Conservation (phyloP, 768 basidiomycete species). For the Austroboletus eburneus region DNA sequence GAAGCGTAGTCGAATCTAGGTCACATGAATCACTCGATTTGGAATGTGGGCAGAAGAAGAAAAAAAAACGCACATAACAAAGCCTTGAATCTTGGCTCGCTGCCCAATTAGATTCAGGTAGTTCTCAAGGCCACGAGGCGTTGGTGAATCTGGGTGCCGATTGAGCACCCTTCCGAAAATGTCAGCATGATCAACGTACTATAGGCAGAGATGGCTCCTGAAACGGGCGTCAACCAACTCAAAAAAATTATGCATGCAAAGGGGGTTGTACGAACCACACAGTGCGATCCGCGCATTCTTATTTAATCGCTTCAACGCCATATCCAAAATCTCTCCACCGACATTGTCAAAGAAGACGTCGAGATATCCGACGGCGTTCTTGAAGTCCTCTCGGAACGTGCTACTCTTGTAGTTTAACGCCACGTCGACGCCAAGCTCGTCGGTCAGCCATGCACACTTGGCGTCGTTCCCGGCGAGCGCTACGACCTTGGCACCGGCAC, state of each 20-base stretch:
- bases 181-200: conserved; percentile 43
- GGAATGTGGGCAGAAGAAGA: not conserved
- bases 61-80: conserved; percentile 58
- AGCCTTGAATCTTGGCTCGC: conserved; percentile 80
- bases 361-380: conserved; percentile 63
- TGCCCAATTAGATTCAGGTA: conserved; percentile 70
- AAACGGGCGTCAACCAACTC: conserved; percentile 5
- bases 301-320: conserved; percentile 71
- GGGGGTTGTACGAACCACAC: conserved; percentile 57
- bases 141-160: conserved; percentile 43
- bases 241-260: not conserved
- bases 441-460: conserved; percentile 83
- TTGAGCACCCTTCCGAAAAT: not conserved
- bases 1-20: conserved; percentile 69
- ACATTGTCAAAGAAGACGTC: conserved; percentile 88
- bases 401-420: conserved; percentile 86
- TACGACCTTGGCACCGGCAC: conserved; percentile 74
- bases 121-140: conserved; percentile 61
- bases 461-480: conserved; percentile 83
- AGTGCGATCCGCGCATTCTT: conserved; percentile 72
- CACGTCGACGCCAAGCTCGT: conserved; percentile 77
- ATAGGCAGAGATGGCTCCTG: conserved; percentile 83
- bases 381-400: conserved; percentile 70
- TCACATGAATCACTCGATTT: conserved; percentile 1
- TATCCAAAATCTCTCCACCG: conserved; percentile 76